Conservation (phyloP, 257 asterid species). For the Ballota nigra region DNA sequence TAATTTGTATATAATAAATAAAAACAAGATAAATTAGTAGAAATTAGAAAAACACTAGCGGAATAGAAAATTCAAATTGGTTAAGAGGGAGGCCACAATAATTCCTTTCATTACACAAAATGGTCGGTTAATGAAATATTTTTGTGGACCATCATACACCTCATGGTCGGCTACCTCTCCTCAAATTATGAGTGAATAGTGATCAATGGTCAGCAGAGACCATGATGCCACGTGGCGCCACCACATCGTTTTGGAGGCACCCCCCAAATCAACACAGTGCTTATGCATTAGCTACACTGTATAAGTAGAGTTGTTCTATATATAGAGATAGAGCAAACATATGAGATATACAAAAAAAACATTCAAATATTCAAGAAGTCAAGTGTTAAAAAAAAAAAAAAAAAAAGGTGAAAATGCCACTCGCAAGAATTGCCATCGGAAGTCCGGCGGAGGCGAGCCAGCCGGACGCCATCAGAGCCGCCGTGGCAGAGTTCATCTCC, state of each 20-base stretch:
- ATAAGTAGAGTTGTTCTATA: background rate
- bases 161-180: slow-evolving; percentile 40
- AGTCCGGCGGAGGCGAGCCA: slow-evolving; percentile 51
- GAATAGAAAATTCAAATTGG: background rate
- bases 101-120: slow-evolving; percentile 14
- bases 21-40: background rate
- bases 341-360: background rate
- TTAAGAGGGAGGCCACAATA: background rate
- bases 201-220: slow-evolving; percentile 20
- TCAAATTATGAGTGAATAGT: slow-evolving; percentile 26
- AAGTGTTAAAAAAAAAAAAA: background rate
- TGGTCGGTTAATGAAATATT: slow-evolving; percentile 44
- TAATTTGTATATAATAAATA: no score
- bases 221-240: slow-evolving; percentile 36
- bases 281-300: background rate
- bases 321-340: background rate
- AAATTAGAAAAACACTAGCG: background rate
- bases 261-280: slow-evolving; percentile 20
- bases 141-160: slow-evolving; percentile 29
- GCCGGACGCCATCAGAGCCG: slow-evolving; percentile 71
- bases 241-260: slow-evolving; percentile 42
- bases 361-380: background rate
- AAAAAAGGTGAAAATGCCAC: slow-evolving; percentile 38
- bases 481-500: slow-evolving; percentile 71
- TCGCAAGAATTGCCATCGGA: slow-evolving; percentile 53